These are phyloP conservation scores for Aspergillus bombycis DNA, from an alignment of 2,329 filamentous ascomycete genomes.

Conservation along the genomic window DNA sequence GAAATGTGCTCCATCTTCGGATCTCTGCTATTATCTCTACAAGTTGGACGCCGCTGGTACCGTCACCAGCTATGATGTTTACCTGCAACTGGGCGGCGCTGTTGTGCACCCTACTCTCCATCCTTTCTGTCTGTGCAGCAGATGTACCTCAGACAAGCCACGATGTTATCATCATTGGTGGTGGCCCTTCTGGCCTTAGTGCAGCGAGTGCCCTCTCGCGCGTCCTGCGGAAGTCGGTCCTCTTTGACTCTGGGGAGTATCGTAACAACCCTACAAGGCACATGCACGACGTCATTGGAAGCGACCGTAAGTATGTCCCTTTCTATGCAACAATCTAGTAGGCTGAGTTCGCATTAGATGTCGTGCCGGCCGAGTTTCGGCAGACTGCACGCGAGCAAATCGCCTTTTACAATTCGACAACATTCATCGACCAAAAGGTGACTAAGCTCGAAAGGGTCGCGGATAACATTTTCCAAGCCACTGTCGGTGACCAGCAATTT, in stretches of 20 bases:
- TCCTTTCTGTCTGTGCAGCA: neutral
- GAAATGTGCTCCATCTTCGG: neutral
- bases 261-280: constrained; percentile 59
- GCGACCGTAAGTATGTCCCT: constrained; percentile 50
- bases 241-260: constrained; percentile 63
- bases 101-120: neutral
- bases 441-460: neutral
- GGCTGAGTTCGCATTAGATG: neutral
- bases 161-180: constrained; percentile 60
- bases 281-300: constrained; percentile 63
- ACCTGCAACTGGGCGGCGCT: neutral
- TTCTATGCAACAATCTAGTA: neutral
- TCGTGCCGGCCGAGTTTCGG: neutral
- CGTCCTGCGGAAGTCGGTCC: constrained; percentile 59
- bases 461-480: neutral
- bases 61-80: neutral
- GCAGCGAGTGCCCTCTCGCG: constrained; percentile 60
- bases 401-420: neutral
- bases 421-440: neutral
- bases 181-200: constrained; percentile 58
- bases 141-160: constrained; percentile 39
- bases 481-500: neutral
- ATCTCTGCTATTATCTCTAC: neutral
- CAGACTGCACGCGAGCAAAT: neutral
- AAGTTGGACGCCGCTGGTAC: neutral